Base-by-base conservation (phyloP, 2,329 filamentous ascomycete species). In the Aspergillus bombycis region DNA sequence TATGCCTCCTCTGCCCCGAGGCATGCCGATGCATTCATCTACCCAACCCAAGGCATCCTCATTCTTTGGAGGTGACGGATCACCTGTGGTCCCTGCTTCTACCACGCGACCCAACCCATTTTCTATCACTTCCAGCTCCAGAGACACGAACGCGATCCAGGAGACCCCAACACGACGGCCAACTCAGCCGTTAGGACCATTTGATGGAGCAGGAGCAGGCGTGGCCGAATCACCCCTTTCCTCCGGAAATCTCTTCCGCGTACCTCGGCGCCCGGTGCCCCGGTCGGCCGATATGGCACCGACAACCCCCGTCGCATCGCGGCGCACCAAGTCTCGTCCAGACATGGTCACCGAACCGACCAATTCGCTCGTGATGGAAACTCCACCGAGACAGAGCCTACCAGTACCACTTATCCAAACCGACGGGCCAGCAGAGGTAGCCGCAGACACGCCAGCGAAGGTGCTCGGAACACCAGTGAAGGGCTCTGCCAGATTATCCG, bases 161-260 rank as follows among this genome's bases (percentile, higher is more conserved):
- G 79, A 80, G 63, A 82, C 80, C 1, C 80, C 80, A 1, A 75
- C 78, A 2, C 75, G 77, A 7, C 76, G 75, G 4, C 62, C 73
- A 12, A 65, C 72, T 3, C 75, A 71, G 57, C 63, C 70, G 21
- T 57, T 67, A 36, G 64, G 67, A 56, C 67, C 68, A 16, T 65
- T 63, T 38, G 53, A 64, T 48, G 65, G 65, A 56, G 19, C 57
- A 16, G 56, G 61, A 6, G 56, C 62, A 38, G 60, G 55, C 45
- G 57, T 63, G n/a, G 46, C 60, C 48, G 52, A 65, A 48, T 62
- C 68, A 55, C 57, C 66, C 54, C 38, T 61, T 60, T 26, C 70
- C 59, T 53, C 71, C 32, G 55, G 63, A 45, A 69, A 70, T 46
- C 67, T 72, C 54, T 76, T 72, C 61, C 67, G 69, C 26, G 68